Conservation (phyloP, 352 stramenopile genomes). For the Pythium phragmiticola region DNA sequence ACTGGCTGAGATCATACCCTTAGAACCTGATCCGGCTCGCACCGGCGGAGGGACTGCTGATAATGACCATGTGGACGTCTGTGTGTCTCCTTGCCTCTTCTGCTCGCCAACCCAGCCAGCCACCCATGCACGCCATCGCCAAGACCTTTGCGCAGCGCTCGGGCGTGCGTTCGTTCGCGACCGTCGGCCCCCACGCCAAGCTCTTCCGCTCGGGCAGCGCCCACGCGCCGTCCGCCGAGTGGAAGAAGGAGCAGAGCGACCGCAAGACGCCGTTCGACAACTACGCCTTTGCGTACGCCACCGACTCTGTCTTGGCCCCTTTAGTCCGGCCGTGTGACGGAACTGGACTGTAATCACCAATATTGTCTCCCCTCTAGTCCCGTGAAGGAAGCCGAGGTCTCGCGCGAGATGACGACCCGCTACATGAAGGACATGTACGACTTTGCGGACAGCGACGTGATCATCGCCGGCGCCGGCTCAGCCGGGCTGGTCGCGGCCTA, state of each 20-base stretch:
- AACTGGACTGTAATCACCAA: background rate
- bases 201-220: slow-evolving; percentile 44
- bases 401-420: slow-evolving; percentile 66
- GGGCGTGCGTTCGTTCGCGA: slow-evolving; percentile 38
- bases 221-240: slow-evolving; percentile 44
- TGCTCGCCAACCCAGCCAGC: background rate
- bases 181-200: slow-evolving; percentile 44
- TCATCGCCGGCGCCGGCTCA: slow-evolving; percentile 63
- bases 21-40: slow-evolving; percentile 65
- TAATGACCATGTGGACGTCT: slow-evolving; percentile 36
- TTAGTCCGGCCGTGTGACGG: background rate
- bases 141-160: slow-evolving; percentile 34
- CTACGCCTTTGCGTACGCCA: slow-evolving; percentile 59
- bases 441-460: slow-evolving; percentile 64
- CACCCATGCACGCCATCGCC: slow-evolving; percentile 34
- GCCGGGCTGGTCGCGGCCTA: slow-evolving; percentile 57
- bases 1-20: slow-evolving; percentile 69
- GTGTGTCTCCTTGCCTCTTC: slow-evolving; percentile 16
- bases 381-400: slow-evolving; percentile 63
- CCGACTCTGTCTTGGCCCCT: background rate
- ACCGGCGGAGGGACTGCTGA: slow-evolving; percentile 66
- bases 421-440: slow-evolving; percentile 81
- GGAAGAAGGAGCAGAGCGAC: slow-evolving; percentile 41
- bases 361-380: slow-evolving; percentile 28
- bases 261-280: slow-evolving; percentile 53